These are phyloP conservation scores for Colletotrichum sp. DNA, from an alignment of 2,329 filamentous ascomycete species.

Conservation along the genomic window DNA sequence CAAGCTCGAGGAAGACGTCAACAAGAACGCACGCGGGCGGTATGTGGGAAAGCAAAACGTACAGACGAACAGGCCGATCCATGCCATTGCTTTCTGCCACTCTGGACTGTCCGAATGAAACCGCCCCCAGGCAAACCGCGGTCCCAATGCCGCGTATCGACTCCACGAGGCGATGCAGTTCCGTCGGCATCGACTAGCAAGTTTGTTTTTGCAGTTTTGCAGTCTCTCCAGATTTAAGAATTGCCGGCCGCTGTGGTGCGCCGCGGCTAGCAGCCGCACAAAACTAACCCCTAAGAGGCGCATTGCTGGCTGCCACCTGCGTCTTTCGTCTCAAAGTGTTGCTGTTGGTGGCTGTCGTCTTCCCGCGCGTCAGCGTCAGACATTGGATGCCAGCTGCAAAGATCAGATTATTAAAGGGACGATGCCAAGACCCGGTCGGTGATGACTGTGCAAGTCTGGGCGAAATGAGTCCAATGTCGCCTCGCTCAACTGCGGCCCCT, in stretches of 20 bases:
- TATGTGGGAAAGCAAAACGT: background rate
- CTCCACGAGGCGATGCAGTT: background rate
- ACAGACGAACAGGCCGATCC: conserved; percentile 2
- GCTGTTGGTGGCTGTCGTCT: background rate
- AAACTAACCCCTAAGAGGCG: background rate
- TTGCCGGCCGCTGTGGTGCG: background rate
- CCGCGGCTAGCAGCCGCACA: background rate
- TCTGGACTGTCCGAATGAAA: background rate
- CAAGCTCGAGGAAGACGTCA: background rate
- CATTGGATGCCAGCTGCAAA: conserved; percentile 3
- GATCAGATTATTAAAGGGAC: conserved; percentile 3
- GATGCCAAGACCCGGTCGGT: conserved; percentile 8
- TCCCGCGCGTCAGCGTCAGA: background rate
- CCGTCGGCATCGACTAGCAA: background rate
- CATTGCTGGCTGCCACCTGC: background rate
- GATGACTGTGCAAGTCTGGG: background rate
- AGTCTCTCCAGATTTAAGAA: background rate
- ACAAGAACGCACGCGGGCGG: background rate
- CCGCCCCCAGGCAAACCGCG: background rate
- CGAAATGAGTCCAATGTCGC: conserved; percentile 19
- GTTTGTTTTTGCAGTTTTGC: background rate
- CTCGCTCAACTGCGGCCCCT: background rate
- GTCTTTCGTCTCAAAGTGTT: background rate
- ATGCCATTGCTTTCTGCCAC: background rate
- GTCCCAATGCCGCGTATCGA: background rate